Conservation (phyloP, 345 rosid genomes). For the Populus pruinosa region DNA sequence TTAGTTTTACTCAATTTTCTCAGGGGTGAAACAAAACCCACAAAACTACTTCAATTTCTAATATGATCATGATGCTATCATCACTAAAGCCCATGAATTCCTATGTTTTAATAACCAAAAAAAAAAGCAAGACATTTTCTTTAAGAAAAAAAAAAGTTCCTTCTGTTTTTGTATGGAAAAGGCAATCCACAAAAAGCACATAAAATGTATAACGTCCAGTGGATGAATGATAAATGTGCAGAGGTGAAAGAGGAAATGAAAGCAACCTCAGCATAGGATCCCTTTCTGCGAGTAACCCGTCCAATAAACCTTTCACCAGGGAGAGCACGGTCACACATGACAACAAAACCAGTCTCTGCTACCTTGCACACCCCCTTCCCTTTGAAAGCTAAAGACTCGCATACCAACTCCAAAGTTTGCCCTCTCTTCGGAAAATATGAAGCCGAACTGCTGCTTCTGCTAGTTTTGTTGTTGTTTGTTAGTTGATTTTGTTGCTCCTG, state of each 20-base stretch:
- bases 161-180: no score
- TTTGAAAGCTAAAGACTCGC: constrained; percentile 85
- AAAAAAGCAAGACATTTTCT: no score
- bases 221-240: neutral
- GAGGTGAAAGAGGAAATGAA: neutral
- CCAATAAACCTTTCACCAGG: constrained; percentile 92
- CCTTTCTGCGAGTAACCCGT: constrained; percentile 76
- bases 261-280: constrained; percentile 78
- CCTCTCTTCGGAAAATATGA: constrained; percentile 75
- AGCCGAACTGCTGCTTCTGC: neutral
- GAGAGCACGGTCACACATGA: constrained; percentile 84
- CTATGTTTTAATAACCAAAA: no score
- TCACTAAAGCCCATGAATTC: no score
- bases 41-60: no score
- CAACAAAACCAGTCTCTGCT: constrained; percentile 73
- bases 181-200: no score
- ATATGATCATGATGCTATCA: no score
- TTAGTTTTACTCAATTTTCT: no score
- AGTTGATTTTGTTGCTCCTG: neutral
- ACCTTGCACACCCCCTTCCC: constrained; percentile 86
- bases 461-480: constrained; percentile 8
- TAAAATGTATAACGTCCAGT: no score
- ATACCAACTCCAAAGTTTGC: constrained; percentile 73
- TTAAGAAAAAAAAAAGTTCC: no score
- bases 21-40: no score